These are phyloP conservation scores for Naganishia antarctica DNA, from an alignment of 768 basidiomycete species.

Conservation along the genomic window DNA sequence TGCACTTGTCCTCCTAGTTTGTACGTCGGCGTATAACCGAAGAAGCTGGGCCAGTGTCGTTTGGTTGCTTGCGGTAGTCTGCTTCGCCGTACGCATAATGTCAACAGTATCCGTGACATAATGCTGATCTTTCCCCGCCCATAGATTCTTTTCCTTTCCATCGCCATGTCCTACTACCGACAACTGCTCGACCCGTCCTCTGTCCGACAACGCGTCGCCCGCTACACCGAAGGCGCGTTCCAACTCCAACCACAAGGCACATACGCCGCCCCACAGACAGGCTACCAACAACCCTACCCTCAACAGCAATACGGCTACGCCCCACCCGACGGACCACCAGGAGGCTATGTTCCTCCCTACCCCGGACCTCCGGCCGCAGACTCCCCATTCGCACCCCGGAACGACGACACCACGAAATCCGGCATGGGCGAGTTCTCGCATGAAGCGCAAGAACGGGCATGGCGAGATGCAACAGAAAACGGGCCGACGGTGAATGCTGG, in stretches of 20 bases:
- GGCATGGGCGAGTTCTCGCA: constrained; percentile 7
- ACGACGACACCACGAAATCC: neutral
- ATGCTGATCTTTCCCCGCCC: neutral
- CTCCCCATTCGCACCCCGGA: constrained; percentile 18
- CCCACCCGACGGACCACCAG: constrained; percentile 28
- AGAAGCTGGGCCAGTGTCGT: constrained; percentile 68
- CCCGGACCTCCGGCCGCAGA: constrained; percentile 40
- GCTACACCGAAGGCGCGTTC: constrained; percentile 17
- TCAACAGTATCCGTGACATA: neutral
- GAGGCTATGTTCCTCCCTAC: constrained; percentile 47
- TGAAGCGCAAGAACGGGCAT: constrained; percentile 23
- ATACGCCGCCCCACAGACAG: constrained; percentile 14
- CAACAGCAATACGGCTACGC: constrained; percentile 28
- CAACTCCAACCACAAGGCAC: constrained; percentile 30
- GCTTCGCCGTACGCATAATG: constrained; percentile 53
- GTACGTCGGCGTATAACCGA: constrained; percentile 58
- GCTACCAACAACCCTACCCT: constrained; percentile 23
- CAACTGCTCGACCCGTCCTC: constrained; percentile 68
- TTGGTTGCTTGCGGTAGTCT: constrained; percentile 57
- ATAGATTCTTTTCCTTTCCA: constrained; percentile 58
- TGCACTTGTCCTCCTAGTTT: too few species aligned
- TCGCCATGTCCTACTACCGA: constrained; percentile 68
- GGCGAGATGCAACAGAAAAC: constrained; percentile 35
- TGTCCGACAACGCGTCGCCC: constrained; percentile 34
- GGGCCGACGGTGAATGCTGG: constrained; percentile 34